Conservation (phyloP, 495 filamentous ascomycete genomes). For the Delitschia confertaspora region DNA sequence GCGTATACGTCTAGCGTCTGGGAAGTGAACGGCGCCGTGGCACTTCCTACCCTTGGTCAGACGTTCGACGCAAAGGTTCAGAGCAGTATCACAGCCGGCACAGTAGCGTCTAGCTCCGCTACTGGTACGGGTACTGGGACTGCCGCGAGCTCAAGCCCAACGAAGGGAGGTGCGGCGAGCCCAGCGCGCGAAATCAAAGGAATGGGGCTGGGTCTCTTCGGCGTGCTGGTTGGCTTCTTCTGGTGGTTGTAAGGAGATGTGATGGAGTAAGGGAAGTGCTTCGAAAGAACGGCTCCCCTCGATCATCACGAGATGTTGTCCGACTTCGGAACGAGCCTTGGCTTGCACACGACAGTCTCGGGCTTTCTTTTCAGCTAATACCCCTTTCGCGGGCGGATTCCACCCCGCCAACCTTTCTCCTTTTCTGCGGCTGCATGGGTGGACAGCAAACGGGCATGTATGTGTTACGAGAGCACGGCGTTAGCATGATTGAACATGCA, state of each 20-base stretch:
- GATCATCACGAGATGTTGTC: no score
- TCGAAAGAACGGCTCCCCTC: no score
- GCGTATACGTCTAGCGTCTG: conserved; percentile 55
- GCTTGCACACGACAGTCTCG: no score
- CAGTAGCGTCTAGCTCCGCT: not conserved
- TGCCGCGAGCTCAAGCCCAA: conserved; percentile 4
- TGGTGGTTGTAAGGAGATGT: conserved; percentile 27
- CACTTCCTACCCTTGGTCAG: conserved; percentile 60
- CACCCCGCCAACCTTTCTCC: no score
- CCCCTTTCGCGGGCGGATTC: no score
- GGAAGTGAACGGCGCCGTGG: conserved; percentile 58
- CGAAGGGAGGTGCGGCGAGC: conserved; percentile 14
- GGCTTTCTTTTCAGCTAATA: no score
- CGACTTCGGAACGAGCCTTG: no score
- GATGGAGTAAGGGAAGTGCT: no score
- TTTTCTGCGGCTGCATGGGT: no score
- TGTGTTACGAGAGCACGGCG: no score
- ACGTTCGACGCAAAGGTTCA: conserved; percentile 21
- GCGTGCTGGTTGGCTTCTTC: conserved; percentile 19
- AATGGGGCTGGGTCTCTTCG: conserved; percentile 20
- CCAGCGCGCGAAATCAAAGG: conserved; percentile 13
- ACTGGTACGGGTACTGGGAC: not conserved
- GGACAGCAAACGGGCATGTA: no score
- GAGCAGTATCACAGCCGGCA: conserved; percentile 8
- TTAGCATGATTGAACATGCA: no score